These are phyloP conservation scores for Scheffersomyces illinoinensis DNA, from an alignment of 1,139 yeast species.

Conservation along the genomic window DNA sequence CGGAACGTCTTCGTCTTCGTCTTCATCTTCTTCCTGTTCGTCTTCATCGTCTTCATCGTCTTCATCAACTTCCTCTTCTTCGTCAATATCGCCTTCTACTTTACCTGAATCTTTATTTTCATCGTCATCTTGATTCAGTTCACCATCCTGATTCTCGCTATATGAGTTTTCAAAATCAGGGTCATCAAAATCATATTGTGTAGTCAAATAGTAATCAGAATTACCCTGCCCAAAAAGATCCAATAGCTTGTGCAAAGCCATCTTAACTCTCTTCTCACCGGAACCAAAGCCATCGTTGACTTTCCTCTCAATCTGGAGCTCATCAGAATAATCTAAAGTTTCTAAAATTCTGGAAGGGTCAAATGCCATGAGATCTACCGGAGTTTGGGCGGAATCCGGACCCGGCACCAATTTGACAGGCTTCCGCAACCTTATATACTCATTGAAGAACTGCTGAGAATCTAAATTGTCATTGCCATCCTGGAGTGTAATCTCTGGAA, in stretches of 20 bases:
- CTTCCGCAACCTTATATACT: slow-evolving; percentile 6
- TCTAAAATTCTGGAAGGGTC: slow-evolving; percentile 33
- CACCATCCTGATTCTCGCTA: slow-evolving; percentile 1
- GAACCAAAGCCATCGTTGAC: slow-evolving; percentile 64
- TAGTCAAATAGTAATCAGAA: slow-evolving; percentile 57
- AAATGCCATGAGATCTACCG: slow-evolving; percentile 29
- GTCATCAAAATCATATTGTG: slow-evolving; percentile 57
- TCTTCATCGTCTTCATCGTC: slow-evolving; percentile 13
- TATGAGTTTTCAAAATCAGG: slow-evolving; percentile 14
- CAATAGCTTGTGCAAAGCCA: slow-evolving; percentile 51
- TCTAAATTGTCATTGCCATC: not conserved
- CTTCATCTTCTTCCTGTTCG: slow-evolving; percentile 15
- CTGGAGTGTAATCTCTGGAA: not conserved
- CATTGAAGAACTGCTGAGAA: slow-evolving; percentile 4
- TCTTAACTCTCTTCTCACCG: slow-evolving; percentile 51
- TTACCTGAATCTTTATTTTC: slow-evolving; percentile 8
- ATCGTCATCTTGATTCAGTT: slow-evolving; percentile 1
- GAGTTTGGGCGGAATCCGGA: not conserved
- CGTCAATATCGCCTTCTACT: slow-evolving; percentile 2
- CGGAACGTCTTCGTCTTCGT: slow-evolving; percentile 10
- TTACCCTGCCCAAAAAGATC: slow-evolving; percentile 38
- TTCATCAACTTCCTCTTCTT: slow-evolving; percentile 8
- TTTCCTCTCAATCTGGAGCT: slow-evolving; percentile 58
- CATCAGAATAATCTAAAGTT: slow-evolving; percentile 29
- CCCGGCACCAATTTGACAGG: slow-evolving; percentile 9